These are phyloP conservation scores for Decorospora gaudefroyi DNA, from an alignment of 2,329 filamentous ascomycete species.

Conservation along the genomic window DNA sequence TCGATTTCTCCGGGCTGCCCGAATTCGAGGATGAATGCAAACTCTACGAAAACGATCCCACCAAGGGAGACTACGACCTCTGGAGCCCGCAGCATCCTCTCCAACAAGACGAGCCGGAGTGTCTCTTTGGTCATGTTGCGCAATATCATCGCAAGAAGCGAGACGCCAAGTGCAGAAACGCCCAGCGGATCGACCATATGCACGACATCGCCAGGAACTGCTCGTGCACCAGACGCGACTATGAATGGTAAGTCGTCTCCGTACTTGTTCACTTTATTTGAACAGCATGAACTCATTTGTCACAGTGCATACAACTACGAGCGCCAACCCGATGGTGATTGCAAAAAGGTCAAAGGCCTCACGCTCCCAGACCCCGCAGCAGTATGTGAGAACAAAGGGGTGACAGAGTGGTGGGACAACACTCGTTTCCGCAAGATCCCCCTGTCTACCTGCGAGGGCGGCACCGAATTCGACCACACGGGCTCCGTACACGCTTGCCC, in stretches of 20 bases:
- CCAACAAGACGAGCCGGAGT: conserved; percentile 74
- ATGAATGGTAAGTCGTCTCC: conserved; percentile 74
- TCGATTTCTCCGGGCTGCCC: conserved; percentile 81
- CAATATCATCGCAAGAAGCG: conserved; percentile 88
- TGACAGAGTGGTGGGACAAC: conserved; percentile 79
- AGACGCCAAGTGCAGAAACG: conserved; percentile 81
- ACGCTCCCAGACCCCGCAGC: conserved; percentile 63
- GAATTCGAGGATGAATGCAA: conserved; percentile 70
- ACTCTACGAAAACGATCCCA: conserved; percentile 63
- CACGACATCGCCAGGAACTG: conserved; percentile 76
- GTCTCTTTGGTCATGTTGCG: conserved; percentile 88
- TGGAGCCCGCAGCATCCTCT: conserved; percentile 88
- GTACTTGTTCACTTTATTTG: no score
- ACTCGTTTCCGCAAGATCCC: conserved; percentile 90
- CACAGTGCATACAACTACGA: conserved; percentile 93
- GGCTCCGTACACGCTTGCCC: conserved; percentile 68
- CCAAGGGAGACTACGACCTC: conserved; percentile 75
- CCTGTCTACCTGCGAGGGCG: conserved; percentile 81
- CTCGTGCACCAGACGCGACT: conserved; percentile 81
- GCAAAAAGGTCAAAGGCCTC: conserved; percentile 74
- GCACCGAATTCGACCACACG: conserved; percentile 72
- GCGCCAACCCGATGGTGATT: conserved; percentile 74
- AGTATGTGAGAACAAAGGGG: conserved; percentile 66
- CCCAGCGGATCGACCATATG: conserved; percentile 65
- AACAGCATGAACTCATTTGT: conserved; percentile 15